phyloP scores from a whole-genome alignment of 495 filamentous ascomycete species.

The Podospora anserina region DNA sequence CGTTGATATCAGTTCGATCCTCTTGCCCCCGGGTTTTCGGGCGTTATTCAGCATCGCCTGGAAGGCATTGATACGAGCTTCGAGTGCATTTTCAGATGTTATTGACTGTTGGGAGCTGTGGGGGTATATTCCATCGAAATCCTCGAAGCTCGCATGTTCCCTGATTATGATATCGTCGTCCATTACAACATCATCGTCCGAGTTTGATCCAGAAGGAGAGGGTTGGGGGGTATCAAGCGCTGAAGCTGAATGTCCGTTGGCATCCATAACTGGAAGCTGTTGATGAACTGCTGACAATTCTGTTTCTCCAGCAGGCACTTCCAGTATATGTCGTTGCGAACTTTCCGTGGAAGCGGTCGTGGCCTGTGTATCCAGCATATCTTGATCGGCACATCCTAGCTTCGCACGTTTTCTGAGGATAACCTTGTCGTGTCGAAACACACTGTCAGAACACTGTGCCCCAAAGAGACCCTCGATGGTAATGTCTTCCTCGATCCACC shows the following conservation, averaged over 20 bases:
- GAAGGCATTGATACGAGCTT: constrained; percentile 33
- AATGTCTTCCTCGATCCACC: constrained; percentile 57
- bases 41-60: constrained; percentile 28
- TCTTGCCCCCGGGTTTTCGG: constrained; percentile 17
- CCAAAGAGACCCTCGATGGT: constrained; percentile 70
- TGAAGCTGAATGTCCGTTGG: background rate
- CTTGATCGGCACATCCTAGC: background rate
- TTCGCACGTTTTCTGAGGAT: constrained; percentile 44
- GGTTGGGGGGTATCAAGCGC: background rate
- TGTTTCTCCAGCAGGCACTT: background rate
- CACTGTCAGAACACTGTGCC: constrained; percentile 55
- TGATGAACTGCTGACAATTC: background rate
- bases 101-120: constrained; percentile 31
- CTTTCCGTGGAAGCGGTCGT: constrained; percentile 17
- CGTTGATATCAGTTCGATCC: constrained; percentile 38
- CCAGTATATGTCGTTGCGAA: background rate
- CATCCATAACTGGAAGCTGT: background rate
- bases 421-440: constrained; percentile 64
- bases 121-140: constrained; percentile 13
- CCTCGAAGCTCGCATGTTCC: background rate
- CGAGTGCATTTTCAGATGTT: constrained; percentile 31
- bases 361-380: constrained; percentile 22
- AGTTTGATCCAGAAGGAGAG: background rate
- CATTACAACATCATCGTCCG: background rate
- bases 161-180: background rate